Evolutionary conservation across 345 rosid genomes (phyloP).

Genomic region (Carallia pectinifolia): DNA sequence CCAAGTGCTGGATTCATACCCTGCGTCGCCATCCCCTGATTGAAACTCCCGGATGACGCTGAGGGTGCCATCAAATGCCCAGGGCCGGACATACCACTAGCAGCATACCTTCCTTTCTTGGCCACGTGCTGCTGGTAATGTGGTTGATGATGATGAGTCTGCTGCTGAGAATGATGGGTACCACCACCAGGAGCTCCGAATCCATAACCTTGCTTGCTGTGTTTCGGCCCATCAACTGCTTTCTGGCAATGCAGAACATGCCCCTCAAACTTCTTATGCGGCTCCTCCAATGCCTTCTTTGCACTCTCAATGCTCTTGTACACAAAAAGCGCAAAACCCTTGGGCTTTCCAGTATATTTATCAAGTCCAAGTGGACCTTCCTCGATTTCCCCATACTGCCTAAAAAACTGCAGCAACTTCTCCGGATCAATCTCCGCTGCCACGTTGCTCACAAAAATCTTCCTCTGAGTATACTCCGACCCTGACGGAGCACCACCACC

Average conservation of each 20-base stretch:
- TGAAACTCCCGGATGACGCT: constrained; percentile 42
- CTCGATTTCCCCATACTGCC: constrained; percentile 69
- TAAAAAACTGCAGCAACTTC: constrained; percentile 53
- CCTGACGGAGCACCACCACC: constrained; percentile 22
- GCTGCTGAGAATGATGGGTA: constrained; percentile 32
- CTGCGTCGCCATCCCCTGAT: constrained; percentile 36
- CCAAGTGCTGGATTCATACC: constrained; percentile 45
- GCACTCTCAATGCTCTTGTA: constrained; percentile 64
- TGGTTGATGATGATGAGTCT: constrained; percentile 27
- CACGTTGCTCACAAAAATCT: constrained; percentile 79
- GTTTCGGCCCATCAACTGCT: constrained; percentile 79
- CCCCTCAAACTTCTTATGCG: constrained; percentile 69
- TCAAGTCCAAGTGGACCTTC: constrained; percentile 83
- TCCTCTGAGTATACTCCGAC: constrained; percentile 62
- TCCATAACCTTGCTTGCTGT: constrained; percentile 36
- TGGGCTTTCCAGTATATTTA: constrained; percentile 69
- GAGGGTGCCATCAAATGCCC: constrained; percentile 75
- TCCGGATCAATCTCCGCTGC: constrained; percentile 52
- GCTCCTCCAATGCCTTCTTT: constrained; percentile 65
- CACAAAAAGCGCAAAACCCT: constrained; percentile 71
- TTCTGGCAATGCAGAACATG: constrained; percentile 62
- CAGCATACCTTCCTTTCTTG: constrained; percentile 42
- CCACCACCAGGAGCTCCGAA: constrained; percentile 18
- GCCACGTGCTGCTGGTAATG: constrained; percentile 31
- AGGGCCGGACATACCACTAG: constrained; percentile 30